These are phyloP conservation scores for Cladosporium sp. DNA, from an alignment of 2,329 filamentous ascomycete species.

Conservation along the genomic window DNA sequence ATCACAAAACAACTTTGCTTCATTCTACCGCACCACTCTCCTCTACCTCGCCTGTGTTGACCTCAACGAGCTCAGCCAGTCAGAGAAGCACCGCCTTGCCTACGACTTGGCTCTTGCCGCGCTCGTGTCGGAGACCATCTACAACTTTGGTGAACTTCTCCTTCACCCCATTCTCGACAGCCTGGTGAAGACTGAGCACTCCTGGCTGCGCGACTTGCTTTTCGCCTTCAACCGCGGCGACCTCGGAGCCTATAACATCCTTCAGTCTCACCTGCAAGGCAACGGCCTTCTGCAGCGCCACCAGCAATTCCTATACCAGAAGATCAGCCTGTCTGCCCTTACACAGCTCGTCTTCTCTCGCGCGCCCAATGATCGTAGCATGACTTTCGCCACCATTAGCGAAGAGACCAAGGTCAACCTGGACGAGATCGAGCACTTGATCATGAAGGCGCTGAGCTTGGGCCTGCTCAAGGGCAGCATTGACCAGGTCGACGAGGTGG, in stretches of 20 bases:
- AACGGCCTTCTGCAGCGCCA: constrained; percentile 79
- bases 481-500: constrained; percentile 92
- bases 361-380: constrained; percentile 89
- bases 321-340: constrained; percentile 94
- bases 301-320: constrained; percentile 84
- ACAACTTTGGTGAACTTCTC: constrained; percentile 99
- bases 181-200: constrained; percentile 70
- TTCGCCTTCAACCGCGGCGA: constrained; percentile 98
- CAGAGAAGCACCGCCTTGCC: constrained; percentile 78
- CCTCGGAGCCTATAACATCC: constrained; percentile 78
- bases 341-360: constrained; percentile 96
- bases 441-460: constrained; percentile 98
- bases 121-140: constrained; percentile 90
- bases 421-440: constrained; percentile 93
- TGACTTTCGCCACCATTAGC: constrained; percentile 86
- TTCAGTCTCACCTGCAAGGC: constrained; percentile 69
- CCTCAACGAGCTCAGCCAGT: constrained; percentile 67
- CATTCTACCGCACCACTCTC: constrained; percentile 96
- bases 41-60: constrained; percentile 97
- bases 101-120: constrained; percentile 93
- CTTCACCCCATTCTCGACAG: constrained; percentile 93
- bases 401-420: constrained; percentile 88
- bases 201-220: constrained; percentile 92
- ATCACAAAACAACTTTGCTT: constrained; percentile 85
- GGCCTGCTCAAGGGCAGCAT: constrained; percentile 89